Evolutionary conservation across 1,284 basidiomycete genomes (phyloP).

Genomic region (Fomitopsis schrenkii): DNA sequence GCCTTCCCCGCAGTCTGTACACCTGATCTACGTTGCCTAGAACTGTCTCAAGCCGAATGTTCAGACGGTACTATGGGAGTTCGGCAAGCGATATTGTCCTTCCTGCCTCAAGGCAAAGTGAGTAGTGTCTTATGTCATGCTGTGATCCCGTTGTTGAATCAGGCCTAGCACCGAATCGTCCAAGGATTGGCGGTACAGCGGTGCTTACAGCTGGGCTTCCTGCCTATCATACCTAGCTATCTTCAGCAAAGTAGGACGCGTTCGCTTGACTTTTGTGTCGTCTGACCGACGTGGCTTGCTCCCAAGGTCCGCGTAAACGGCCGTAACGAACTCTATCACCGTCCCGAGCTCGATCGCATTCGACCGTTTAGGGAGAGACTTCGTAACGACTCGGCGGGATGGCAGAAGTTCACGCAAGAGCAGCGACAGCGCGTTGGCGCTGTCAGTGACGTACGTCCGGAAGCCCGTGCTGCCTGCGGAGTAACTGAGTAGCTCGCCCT

Average conservation of each 20-base stretch:
- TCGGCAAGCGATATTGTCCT: background rate
- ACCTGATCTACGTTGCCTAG: background rate
- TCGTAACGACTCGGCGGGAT: background rate
- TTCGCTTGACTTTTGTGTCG: background rate
- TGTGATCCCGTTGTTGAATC: no score
- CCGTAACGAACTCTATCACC: background rate
- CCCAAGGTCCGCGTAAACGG: background rate
- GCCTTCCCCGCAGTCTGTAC: background rate
- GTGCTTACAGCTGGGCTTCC: background rate
- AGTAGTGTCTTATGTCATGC: background rate
- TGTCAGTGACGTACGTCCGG: background rate
- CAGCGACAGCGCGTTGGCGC: background rate
- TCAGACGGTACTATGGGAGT: conserved; percentile 1
- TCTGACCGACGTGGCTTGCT: background rate
- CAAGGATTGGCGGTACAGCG: background rate
- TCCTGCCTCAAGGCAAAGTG: background rate
- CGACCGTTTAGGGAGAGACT: background rate
- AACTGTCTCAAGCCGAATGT: background rate
- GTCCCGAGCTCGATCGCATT: background rate
- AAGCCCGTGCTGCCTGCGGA: background rate
- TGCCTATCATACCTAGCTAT: background rate
- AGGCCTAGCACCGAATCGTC: background rate
- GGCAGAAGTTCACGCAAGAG: background rate
- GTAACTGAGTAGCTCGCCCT: background rate
- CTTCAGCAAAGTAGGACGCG: background rate